A percentile compares a stretch with the other conserved stretches of the same genome.
These are phyloP conservation scores for Arctostaphylos glauca DNA, from an alignment of 148 eudicot species.

Conservation along the genomic window DNA sequence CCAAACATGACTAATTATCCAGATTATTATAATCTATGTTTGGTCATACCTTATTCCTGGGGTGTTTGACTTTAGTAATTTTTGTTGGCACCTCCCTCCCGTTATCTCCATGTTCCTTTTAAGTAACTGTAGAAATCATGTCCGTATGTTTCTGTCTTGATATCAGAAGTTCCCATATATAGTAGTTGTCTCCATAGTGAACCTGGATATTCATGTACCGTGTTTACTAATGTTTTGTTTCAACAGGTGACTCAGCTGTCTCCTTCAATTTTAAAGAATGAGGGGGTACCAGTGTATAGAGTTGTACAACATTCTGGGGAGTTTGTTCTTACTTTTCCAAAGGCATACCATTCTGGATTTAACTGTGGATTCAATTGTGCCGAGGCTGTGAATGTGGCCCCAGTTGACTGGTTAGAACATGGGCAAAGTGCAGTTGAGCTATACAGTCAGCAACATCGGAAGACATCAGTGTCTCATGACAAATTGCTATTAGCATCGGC, in stretches of 20 bases:
- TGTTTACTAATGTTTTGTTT: slow-evolving; percentile 7
- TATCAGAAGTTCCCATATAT: not conserved
- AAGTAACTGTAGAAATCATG: not conserved
- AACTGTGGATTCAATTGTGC: slow-evolving; percentile 75
- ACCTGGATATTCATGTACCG: not conserved
- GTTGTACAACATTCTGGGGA: slow-evolving; percentile 58
- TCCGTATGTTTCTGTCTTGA: not conserved
- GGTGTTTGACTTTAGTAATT: too few relatives aligned
- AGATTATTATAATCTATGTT: not conserved
- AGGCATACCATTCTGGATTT: slow-evolving; percentile 67
- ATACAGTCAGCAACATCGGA: slow-evolving; percentile 47
- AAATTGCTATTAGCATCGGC: slow-evolving; percentile 60
- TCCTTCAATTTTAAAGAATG: slow-evolving; percentile 53
- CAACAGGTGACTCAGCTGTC: slow-evolving; percentile 62
- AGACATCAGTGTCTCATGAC: slow-evolving; percentile 67
- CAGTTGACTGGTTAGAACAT: slow-evolving; percentile 61
- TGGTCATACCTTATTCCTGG: not conserved
- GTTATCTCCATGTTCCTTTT: not conserved
- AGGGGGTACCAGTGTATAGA: slow-evolving; percentile 58
- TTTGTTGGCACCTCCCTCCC: not conserved
- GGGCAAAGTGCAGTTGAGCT: slow-evolving; percentile 68
- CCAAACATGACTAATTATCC: not conserved
- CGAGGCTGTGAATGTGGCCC: slow-evolving; percentile 74
- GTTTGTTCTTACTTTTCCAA: slow-evolving; percentile 65
- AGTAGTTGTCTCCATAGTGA: not conserved